Evolutionary conservation across 495 filamentous ascomycete species (phyloP), one percentile per base, ranked within the genome.

Genomic region (Neurospora discreta): DNA sequence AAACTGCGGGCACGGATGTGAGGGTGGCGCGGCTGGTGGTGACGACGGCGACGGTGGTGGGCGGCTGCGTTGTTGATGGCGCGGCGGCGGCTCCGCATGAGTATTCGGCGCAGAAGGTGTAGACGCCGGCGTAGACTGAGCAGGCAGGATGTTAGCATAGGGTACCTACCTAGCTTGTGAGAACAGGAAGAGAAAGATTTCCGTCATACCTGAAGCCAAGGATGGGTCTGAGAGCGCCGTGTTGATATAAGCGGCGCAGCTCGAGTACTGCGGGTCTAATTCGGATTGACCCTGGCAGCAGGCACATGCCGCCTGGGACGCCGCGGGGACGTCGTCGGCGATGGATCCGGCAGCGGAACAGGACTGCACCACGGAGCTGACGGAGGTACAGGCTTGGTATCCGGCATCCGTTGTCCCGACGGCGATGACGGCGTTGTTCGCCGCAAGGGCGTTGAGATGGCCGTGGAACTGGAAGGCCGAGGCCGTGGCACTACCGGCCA

Each of bases 181-280:
- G 8, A 39, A 39, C 38, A 39, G 6, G 38, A 5, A 36, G 38
- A 39, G 38, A 39, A 39, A 39, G 9, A 11, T 39, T 39, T 39
- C n/a, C n/a, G n/a, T n/a, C 39, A 39, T 39, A 74, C 73, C 39
- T 7, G 68, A 43, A 26, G 38, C 69, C 7, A 68, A 60, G n/a
- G 68, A 74, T 5, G 72, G 60, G 3, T 38, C 58, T 5, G 70
- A 69, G 8, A 68, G 71, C 9, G 68, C 68, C 18, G 72, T 69
- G 42, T 15, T 44, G 69, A 78, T 71, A 46, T 78, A 80, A 23
- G 74, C 74, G 0, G 76, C 75, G 71, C 79, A 80, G 16, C 68
- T 65, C 1, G 69, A 72, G 68, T 79, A 80, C 20, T 52, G 70
- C 2, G 39, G 2, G 43, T 52, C 71, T 39, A 78, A 15, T 6